Conservation (phyloP, 2,329 filamentous ascomycete species). For the Camillea tinctor region DNA sequence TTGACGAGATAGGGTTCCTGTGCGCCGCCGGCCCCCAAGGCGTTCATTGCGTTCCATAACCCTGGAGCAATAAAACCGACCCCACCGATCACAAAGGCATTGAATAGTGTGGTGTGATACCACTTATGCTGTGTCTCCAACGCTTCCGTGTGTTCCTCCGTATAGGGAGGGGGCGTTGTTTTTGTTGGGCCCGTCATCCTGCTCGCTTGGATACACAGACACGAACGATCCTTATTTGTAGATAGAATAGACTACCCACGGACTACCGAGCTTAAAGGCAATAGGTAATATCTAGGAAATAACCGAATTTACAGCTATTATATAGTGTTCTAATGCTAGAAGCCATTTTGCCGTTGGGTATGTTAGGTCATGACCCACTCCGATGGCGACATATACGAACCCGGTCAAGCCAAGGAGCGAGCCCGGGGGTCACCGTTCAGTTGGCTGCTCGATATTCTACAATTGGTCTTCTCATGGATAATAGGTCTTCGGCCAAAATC, state of each 20-base stretch:
- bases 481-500: neutral
- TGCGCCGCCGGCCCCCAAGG: conserved; percentile 50
- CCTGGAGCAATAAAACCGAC: conserved; percentile 52
- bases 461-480: neutral
- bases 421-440: neutral
- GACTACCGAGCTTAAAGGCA: neutral
- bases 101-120: conserved; percentile 53
- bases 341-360: neutral
- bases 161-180: neutral
- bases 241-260: neutral
- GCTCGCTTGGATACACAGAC: neutral
- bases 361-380: conserved; percentile 18
- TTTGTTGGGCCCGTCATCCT: conserved; percentile 9
- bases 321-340: neutral
- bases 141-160: conserved; percentile 23
- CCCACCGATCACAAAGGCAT: conserved; percentile 51
- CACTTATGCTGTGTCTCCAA: conserved; percentile 31
- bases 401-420: conserved; percentile 2
- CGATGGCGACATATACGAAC: conserved; percentile 20
- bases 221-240: neutral
- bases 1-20: conserved; percentile 48
- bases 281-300: neutral
- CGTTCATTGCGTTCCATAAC: conserved; percentile 57
- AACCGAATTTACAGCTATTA: neutral
- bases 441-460: neutral